Conservation (phyloP, 129 eudicot genomes). For the Tanacetum coccineum region DNA sequence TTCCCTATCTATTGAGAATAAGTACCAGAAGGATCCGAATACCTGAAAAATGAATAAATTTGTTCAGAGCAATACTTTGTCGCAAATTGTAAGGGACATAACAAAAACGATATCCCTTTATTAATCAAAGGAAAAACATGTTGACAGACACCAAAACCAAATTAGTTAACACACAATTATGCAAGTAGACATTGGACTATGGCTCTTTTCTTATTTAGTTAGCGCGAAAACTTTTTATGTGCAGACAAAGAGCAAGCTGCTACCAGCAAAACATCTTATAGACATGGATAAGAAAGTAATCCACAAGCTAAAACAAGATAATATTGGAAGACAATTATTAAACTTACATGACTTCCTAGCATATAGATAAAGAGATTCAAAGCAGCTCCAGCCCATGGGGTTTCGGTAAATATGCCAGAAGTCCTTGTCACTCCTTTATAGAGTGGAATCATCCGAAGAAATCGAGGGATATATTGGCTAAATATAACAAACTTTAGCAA, state of each 20-base stretch:
- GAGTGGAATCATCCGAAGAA: constrained; percentile 61
- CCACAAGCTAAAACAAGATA: neutral
- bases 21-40: constrained; percentile 59
- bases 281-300: neutral
- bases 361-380: constrained; percentile 74
- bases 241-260: neutral
- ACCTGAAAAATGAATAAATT: constrained; percentile 22
- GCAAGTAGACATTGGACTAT: neutral
- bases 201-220: too few relatives aligned
- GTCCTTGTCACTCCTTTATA: constrained; percentile 61
- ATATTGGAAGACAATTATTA: neutral
- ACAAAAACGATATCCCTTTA: neutral
- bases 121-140: neutral
- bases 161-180: neutral
- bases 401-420: constrained; percentile 72
- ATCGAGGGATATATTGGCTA: constrained; percentile 61
- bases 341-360: constrained; percentile 87
- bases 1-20: constrained; percentile 61
- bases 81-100: neutral
- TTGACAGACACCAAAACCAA: neutral
- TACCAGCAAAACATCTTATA: neutral
- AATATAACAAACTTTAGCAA: constrained; percentile 53
- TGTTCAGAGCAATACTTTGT: neutral
- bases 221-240: neutral
- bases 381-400: constrained; percentile 97